Conservation (phyloP, 495 filamentous ascomycete genomes). For the Annulohypoxylon nitens region DNA sequence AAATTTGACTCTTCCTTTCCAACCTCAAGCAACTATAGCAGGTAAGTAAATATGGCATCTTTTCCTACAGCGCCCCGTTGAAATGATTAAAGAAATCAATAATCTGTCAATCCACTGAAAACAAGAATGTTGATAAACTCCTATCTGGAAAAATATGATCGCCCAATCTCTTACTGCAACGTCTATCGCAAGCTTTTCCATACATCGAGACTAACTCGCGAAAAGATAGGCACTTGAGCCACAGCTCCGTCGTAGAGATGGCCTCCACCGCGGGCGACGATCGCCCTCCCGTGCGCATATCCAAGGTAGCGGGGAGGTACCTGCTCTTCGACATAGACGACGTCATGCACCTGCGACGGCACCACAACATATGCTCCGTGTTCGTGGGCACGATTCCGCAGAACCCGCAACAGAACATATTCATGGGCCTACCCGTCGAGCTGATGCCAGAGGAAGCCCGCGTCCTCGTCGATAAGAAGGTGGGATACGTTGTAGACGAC, state of each 20-base stretch:
- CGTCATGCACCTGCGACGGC: slow-evolving; percentile 82
- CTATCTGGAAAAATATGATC: slow-evolving; percentile 58
- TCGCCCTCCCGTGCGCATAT: slow-evolving; percentile 75
- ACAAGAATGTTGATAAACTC: slow-evolving; percentile 54
- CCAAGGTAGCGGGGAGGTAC: slow-evolving; percentile 82
- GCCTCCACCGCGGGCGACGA: slow-evolving; percentile 34
- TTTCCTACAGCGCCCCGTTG: slow-evolving; percentile 41
- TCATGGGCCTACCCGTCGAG: slow-evolving; percentile 88
- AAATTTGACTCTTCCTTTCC: slow-evolving; percentile 24
- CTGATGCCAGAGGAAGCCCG: slow-evolving; percentile 91
- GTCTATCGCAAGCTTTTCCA: background rate
- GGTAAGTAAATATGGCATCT: slow-evolving; percentile 35
- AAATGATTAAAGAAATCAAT: slow-evolving; percentile 76
- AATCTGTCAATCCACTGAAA: slow-evolving; percentile 95
- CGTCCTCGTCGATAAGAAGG: slow-evolving; percentile 82
- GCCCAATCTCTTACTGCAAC: slow-evolving; percentile 5
- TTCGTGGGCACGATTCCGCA: slow-evolving; percentile 90
- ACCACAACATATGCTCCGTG: slow-evolving; percentile 88
- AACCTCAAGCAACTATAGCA: slow-evolving; percentile 37
- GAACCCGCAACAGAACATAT: slow-evolving; percentile 93
- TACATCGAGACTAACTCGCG: slow-evolving; percentile 38
- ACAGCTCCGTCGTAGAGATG: slow-evolving; percentile 37
- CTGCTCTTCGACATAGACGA: slow-evolving; percentile 88
- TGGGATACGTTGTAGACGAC: slow-evolving; percentile 85
- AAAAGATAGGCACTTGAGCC: slow-evolving; percentile 25